Conservation (phyloP, 176 grass and related monocot species). For the Oryza coarctata region DNA sequence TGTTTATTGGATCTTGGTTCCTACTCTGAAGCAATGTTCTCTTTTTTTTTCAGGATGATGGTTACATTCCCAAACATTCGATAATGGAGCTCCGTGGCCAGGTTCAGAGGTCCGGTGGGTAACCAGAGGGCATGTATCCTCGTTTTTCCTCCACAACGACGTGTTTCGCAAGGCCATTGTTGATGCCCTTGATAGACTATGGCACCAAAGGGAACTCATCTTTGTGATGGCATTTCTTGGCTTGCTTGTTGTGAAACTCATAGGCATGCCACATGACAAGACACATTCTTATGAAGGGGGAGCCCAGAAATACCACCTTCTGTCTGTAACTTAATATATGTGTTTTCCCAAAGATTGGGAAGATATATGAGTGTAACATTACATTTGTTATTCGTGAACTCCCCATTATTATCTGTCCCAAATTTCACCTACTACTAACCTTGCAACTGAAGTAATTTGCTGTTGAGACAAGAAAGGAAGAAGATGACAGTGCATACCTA, state of each 20-base stretch:
- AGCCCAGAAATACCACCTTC: neutral
- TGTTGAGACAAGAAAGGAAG: neutral
- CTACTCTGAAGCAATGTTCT: slow-evolving; percentile 5
- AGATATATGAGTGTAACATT: neutral
- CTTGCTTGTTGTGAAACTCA: slow-evolving; percentile 15
- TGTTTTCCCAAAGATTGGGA: neutral
- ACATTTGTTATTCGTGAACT: slow-evolving; percentile 11
- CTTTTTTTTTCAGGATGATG: slow-evolving; percentile 70
- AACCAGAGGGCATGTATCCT: slow-evolving; percentile 84
- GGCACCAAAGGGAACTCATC: neutral
- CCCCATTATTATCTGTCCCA: neutral
- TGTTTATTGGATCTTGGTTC: slow-evolving; percentile 22
- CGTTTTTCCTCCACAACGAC: slow-evolving; percentile 81
- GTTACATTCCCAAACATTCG: slow-evolving; percentile 91
- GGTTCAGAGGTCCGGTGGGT: slow-evolving; percentile 94
- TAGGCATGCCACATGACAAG: neutral
- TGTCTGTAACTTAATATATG: slow-evolving; percentile 15
- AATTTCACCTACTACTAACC: neutral
- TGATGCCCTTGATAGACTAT: slow-evolving; percentile 72
- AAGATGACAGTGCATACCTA: neutral
- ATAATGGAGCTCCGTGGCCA: slow-evolving; percentile 83
- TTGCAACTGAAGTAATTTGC: neutral
- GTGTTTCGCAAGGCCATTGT: slow-evolving; percentile 89
- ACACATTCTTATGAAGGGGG: neutral
- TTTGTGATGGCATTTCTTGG: neutral